Conservation (phyloP, 306 rosid species). For the Sesbania bispinosa region DNA sequence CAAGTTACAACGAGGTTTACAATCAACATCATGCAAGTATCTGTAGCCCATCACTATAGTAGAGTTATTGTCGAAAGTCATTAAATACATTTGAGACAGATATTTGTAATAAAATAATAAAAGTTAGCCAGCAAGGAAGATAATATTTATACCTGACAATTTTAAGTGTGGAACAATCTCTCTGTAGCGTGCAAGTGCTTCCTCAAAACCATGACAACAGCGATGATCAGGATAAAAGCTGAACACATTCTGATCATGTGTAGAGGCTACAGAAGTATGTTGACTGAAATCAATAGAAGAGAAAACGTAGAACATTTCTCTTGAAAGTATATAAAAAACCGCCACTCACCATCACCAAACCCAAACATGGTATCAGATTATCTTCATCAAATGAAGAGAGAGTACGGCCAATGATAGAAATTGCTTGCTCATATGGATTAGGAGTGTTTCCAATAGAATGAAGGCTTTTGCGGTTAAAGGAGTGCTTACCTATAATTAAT, state of each 20-base stretch:
- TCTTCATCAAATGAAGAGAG: slow-evolving; percentile 86
- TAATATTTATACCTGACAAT: slow-evolving; percentile 56
- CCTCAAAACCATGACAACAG: slow-evolving; percentile 71
- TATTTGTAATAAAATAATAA: not conserved
- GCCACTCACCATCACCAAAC: slow-evolving; percentile 78
- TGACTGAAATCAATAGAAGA: slow-evolving; percentile 15
- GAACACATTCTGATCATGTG: slow-evolving; percentile 74
- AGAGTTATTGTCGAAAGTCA: not conserved
- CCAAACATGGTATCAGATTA: slow-evolving; percentile 91
- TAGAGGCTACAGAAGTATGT: slow-evolving; percentile 55
- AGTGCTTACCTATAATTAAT: slow-evolving; percentile 54
- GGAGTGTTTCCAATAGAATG: slow-evolving; percentile 55
- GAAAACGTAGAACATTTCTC: not conserved
- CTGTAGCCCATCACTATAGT: not conserved
- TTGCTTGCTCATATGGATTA: slow-evolving; percentile 91
- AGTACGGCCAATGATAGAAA: slow-evolving; percentile 76
- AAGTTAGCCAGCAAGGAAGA: slow-evolving; percentile 11
- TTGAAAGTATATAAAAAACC: slow-evolving; percentile 11
- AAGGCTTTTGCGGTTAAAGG: slow-evolving; percentile 75
- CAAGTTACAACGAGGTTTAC: not conserved
- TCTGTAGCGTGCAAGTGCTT: slow-evolving; percentile 70
- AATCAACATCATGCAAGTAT: not conserved
- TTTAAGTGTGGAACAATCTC: slow-evolving; percentile 67
- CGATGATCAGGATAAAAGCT: slow-evolving; percentile 55
- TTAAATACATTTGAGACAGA: not conserved